These are phyloP conservation scores for Cetraspora pellucida DNA, from an alignment of 192 early-diverging fungal genomes.

Conservation along the genomic window DNA sequence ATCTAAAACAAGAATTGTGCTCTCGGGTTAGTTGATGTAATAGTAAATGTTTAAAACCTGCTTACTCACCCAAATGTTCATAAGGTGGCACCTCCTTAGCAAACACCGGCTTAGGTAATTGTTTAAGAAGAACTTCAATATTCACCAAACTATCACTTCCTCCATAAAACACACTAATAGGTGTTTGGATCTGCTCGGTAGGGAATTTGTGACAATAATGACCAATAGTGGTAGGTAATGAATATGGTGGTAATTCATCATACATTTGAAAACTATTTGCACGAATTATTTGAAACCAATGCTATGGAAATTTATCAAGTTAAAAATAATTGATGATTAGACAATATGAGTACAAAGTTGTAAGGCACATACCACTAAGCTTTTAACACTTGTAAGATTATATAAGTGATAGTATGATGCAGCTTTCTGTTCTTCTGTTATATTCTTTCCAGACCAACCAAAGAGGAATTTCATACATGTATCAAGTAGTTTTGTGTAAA, in stretches of 20 bases:
- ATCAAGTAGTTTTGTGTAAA: slow-evolving; percentile 76
- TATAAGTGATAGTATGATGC: slow-evolving; percentile 87
- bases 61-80: slow-evolving; percentile 71
- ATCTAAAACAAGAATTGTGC: slow-evolving; percentile 7
- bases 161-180: slow-evolving; percentile 91
- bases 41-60: neutral
- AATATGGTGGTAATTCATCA: slow-evolving; percentile 73
- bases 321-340: neutral
- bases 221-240: slow-evolving; percentile 48
- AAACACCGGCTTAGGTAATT: slow-evolving; percentile 60
- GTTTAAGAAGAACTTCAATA: slow-evolving; percentile 56
- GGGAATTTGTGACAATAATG: slow-evolving; percentile 73
- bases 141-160: slow-evolving; percentile 83
- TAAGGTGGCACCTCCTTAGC: slow-evolving; percentile 67
- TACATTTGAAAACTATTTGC: slow-evolving; percentile 89
- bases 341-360: neutral
- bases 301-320: slow-evolving; percentile 44
- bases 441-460: slow-evolving; percentile 75
- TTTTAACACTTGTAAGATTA: slow-evolving; percentile 87
- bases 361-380: slow-evolving; percentile 67
- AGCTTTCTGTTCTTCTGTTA: slow-evolving; percentile 72
- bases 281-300: slow-evolving; percentile 96
- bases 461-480: slow-evolving; percentile 73
- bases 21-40: neutral
- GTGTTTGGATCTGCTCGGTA: slow-evolving; percentile 78